These are phyloP conservation scores for Colletotrichum lentis DNA, from an alignment of 2,329 filamentous ascomycete species.

Conservation along the genomic window DNA sequence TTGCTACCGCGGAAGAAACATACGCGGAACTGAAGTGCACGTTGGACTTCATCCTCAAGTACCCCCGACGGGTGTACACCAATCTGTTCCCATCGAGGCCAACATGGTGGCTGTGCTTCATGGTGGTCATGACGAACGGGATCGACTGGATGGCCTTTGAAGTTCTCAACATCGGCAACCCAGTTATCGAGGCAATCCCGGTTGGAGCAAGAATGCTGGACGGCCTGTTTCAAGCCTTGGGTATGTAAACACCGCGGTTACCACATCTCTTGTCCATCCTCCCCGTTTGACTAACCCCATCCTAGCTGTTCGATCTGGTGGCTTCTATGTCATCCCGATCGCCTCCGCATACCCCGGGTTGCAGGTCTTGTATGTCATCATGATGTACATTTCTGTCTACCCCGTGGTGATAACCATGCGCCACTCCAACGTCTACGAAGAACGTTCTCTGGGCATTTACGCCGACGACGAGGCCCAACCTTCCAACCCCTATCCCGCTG, in stretches of 20 bases:
- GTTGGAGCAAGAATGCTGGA: constrained; percentile 65
- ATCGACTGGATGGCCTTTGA: constrained; percentile 73
- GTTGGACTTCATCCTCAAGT: constrained; percentile 62
- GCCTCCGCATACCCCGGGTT: constrained; percentile 64
- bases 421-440: constrained; percentile 76
- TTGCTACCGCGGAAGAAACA: constrained; percentile 49
- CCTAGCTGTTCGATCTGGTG: constrained; percentile 67
- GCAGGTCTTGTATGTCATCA: constrained; percentile 67
- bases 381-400: constrained; percentile 73
- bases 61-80: constrained; percentile 67
- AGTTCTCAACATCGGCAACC: constrained; percentile 70
- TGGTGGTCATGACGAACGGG: constrained; percentile 67
- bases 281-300: neutral
- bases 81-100: constrained; percentile 69
- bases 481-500: neutral
- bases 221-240: constrained; percentile 70
- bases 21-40: constrained; percentile 57
- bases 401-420: constrained; percentile 71
- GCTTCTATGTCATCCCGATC: constrained; percentile 72
- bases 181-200: constrained; percentile 60
- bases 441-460: constrained; percentile 70
- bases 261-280: neutral
- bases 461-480: constrained; percentile 44
- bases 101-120: constrained; percentile 72
- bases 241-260: constrained; percentile 46